Base-by-base conservation (phyloP, 768 basidiomycete species). In the Leccinum truebloodii region DNA sequence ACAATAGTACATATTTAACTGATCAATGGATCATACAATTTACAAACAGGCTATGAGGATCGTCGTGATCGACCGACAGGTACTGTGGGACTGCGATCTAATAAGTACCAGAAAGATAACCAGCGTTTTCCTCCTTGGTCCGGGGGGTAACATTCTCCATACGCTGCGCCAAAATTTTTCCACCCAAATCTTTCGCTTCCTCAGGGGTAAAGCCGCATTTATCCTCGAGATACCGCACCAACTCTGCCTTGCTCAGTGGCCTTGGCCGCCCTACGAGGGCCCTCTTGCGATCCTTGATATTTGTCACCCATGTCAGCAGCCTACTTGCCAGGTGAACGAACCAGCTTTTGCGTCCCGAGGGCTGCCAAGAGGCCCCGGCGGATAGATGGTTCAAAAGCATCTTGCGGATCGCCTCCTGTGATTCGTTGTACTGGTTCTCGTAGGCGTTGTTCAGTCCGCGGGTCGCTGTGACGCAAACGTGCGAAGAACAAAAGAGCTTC, bases 381-480 rank as follows among this genome's bases (percentile, higher is more conserved):
- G 66, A 62, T 51, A 65, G 54, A 35, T 72, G 64, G 10, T 50
- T 28, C 32, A 65, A 58, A 10, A 70, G 66, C 67, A 69, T 61
- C 1, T 5, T 26, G 37, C 28, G 70, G 34, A 76, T 62, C 34
- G 65, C 68, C 49, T 9, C 30, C 57, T 61, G 75, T 26, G 78
- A 80, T 46, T 67, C 60, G 8, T 68, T 58, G 52, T 78, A 79
- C 52, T 74, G 70, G 1, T 50, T 37, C 8, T 64, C 62, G 28
- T 75, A 69, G 22, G 59, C 65, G 49, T 61, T 39, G 0, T 67
- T 53, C 22, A 60, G 52, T 6, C 77, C 71, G 18, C 59, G 60
- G 20, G 59, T 76, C 5, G 76, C 72, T 0, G 77, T 78, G 59
- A 80, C 68, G 55, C 80, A 81, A 0, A 69, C 80, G 24, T 77